Evolutionary conservation across 1,139 yeast species (phyloP).

Genomic region (Diutina mesorugosa): DNA sequence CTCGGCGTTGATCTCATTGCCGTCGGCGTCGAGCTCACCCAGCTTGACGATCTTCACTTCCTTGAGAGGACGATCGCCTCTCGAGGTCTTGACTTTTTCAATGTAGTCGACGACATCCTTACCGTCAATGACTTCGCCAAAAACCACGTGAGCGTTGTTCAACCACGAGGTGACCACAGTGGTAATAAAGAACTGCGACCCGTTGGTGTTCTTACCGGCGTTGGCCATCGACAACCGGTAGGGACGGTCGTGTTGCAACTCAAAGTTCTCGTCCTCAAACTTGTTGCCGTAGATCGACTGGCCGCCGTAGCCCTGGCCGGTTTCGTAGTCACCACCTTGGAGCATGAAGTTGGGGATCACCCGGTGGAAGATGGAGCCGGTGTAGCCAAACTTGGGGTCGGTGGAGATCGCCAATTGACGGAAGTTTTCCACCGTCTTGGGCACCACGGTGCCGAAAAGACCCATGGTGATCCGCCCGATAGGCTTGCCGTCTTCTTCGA

Average conservation of each 20-base stretch:
- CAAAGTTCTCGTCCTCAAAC: constrained; percentile 45
- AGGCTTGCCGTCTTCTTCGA: constrained; percentile 64
- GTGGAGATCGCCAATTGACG: constrained; percentile 45
- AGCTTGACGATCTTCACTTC: constrained; percentile 35
- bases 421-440: constrained; percentile 47
- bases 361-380: constrained; percentile 24
- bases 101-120: constrained; percentile 44
- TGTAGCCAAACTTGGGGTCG: constrained; percentile 43
- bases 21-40: constrained; percentile 28
- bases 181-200: constrained; percentile 54
- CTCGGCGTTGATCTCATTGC: constrained; percentile 4
- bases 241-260: constrained; percentile 44
- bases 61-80: constrained; percentile 38
- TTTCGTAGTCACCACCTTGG: constrained; percentile 53
- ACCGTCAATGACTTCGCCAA: constrained; percentile 67
- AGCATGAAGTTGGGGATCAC: constrained; percentile 46
- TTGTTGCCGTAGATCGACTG: constrained; percentile 45
- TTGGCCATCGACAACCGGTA: constrained; percentile 54
- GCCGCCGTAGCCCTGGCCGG: constrained; percentile 49
- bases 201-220: constrained; percentile 50
- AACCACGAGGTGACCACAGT: constrained; percentile 53
- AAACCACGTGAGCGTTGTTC: constrained; percentile 66
- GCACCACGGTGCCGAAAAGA: constrained; percentile 53
- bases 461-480: constrained; percentile 63
- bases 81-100: constrained; percentile 38